Evolutionary conservation across 2,329 filamentous ascomycete species (phyloP).

Genomic region (Leptographium radiaticola): DNA sequence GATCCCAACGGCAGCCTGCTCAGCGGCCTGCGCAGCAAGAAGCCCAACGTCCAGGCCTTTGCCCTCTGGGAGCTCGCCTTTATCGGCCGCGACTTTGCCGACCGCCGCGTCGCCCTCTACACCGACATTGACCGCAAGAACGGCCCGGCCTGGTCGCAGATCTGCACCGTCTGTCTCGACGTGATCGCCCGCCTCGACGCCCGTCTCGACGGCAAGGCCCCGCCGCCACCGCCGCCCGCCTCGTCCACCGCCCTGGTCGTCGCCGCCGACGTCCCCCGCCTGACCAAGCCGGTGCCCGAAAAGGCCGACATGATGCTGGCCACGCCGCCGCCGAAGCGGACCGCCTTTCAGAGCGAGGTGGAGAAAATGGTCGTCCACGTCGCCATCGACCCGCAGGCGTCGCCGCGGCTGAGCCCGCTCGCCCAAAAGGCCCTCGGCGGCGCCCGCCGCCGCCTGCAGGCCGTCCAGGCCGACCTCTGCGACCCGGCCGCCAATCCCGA

Average conservation of each 20-base stretch:
- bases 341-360: conserved; percentile 26
- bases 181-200: conserved; percentile 53
- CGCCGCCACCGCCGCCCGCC: too few species aligned
- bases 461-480: conserved; percentile 41
- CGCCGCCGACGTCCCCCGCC: conserved; percentile 16
- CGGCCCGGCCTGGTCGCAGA: conserved; percentile 70
- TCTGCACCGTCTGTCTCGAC: conserved; percentile 55
- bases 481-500: conserved; percentile 31
- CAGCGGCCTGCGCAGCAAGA: conserved; percentile 72
- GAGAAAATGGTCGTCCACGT: conserved; percentile 32
- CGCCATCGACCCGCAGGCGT: conserved; percentile 32
- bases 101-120: conserved; percentile 71
- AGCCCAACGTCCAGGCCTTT: conserved; percentile 64
- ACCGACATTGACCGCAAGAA: conserved; percentile 74
- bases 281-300: conserved; percentile 27
- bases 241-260: too few species aligned
- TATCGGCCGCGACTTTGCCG: conserved; percentile 61
- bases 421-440: conserved; percentile 36
- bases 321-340: conserved; percentile 20
- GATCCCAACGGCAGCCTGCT: conserved; percentile 86
- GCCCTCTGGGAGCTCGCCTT: conserved; percentile 83
- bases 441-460: conserved; percentile 34
- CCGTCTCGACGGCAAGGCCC: conserved; percentile 40
- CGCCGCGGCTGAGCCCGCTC: conserved; percentile 35
- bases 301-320: conserved; percentile 30